Evolutionary conservation across 129 eudicot species (phyloP).

Genomic region (Ambrosia artemisiifolia): DNA sequence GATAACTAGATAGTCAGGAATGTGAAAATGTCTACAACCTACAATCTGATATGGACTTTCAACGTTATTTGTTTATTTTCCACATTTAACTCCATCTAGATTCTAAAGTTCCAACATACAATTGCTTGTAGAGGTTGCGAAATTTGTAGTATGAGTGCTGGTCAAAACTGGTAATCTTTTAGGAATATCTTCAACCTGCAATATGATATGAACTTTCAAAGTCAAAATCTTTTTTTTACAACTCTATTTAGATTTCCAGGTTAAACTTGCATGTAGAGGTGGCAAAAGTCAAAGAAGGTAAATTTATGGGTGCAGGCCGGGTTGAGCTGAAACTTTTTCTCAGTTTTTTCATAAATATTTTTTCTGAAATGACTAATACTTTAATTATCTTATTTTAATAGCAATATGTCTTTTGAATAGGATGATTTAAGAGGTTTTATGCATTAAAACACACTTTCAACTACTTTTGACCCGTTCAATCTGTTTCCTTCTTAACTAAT

Average conservation of each 20-base stretch:
- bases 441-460: neutral
- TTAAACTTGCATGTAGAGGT: neutral
- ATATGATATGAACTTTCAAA: neutral
- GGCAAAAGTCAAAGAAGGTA: neutral
- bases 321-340: neutral
- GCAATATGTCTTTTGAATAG: neutral
- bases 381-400: neutral
- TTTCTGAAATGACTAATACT: neutral
- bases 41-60: neutral
- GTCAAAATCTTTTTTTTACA: neutral
- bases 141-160: neutral
- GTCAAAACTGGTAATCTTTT: neutral
- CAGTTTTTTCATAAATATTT: neutral
- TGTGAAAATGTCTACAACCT: no score
- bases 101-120: neutral
- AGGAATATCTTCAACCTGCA: neutral
- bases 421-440: neutral
- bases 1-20: neutral
- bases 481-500: neutral
- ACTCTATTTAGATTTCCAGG: neutral
- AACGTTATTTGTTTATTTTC: neutral
- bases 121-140: neutral
- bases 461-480: neutral
- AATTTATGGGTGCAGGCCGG: neutral
- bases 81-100: conserved; percentile 4